Base-by-base conservation (phyloP, 805 yeast genomes). In the Lachancea meyersii region DNA sequence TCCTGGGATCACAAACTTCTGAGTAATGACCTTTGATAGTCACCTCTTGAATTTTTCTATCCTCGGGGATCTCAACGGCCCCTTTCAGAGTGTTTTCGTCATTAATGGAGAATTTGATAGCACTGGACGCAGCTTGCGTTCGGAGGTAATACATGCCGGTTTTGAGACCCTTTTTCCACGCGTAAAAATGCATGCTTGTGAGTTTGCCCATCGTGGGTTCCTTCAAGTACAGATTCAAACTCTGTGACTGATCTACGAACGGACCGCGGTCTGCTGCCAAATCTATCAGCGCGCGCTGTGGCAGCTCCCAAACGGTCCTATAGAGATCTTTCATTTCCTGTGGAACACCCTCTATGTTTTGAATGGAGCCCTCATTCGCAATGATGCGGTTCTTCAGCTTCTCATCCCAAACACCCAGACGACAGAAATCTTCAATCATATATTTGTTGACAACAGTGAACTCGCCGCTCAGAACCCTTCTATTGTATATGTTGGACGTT, bases 121-220 rank as follows among this genome's bases (percentile, higher is more conserved):
- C 96, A 38, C 95, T 84, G 27, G 96, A 77, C 22, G 97, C 97
- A 45, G 97, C 96, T 72, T 86, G 95, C 3, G 97, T 88, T 66
- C 97, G 80, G 64, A 89, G 72, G 64, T 89, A 89, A 72, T 89
- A 89, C 91, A 89, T 88, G 53, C 97, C 97, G 7, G 97, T 89
- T 74, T 89, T 89, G 55, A 89, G 74, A 43, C 97, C 97, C 70
- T 83, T 86, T 71, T 83, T 84, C 97, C 97, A 89, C 31, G 95
- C 96, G 63, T 89, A 87, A 72, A 89, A 89, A 64, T 89, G 97
- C 96, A 91, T 89, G 52, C 89, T 78, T 8, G 97, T 89, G 58
- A 89, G 75, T 65, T 91, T 91, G 57, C 95, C 94, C 88, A 86
- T 84, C 1, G 97, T 87, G 44, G 96, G 96, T 44, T 79, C 79